phyloP scores from a whole-genome alignment of 2,329 filamentous ascomycete genomes.

The Pseudogymnoascus sp. region DNA sequence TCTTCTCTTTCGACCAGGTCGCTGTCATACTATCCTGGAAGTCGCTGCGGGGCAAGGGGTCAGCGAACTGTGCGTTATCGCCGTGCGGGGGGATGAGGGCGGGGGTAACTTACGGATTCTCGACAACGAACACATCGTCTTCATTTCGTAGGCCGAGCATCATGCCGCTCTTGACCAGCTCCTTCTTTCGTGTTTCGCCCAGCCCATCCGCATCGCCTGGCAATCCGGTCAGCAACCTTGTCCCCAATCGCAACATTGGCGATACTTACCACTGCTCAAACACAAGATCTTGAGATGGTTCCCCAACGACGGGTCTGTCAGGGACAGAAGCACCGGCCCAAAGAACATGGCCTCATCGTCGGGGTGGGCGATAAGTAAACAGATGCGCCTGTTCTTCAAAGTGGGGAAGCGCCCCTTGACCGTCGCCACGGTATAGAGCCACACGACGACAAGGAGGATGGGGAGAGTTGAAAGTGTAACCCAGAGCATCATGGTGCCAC shows the following conservation, averaged over 20 bases:
- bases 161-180: conserved; percentile 73
- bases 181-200: conserved; percentile 71
- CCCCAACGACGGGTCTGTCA: conserved; percentile 68
- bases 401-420: conserved; percentile 48
- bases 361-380: conserved; percentile 89
- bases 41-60: conserved; percentile 33
- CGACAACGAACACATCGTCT: conserved; percentile 78
- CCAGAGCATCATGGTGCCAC: conserved; percentile 7
- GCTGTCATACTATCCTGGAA: conserved; percentile 87
- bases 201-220: conserved; percentile 78
- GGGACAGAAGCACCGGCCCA: conserved; percentile 74
- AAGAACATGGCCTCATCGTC: conserved; percentile 99
- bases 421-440: conserved; percentile 29
- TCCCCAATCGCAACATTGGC: conserved; percentile 11
- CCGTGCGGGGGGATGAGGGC: conserved; percentile 10
- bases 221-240: conserved; percentile 14
- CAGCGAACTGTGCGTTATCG: conserved; percentile 1
- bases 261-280: conserved; percentile 63
- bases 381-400: conserved; percentile 75
- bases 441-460: conserved; percentile 31
- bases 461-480: conserved; percentile 28
- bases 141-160: conserved; percentile 64
- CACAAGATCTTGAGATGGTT: conserved; percentile 95
- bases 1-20: conserved; percentile 63
- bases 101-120: conserved; percentile 52